phyloP scores from a whole-genome alignment of 176 grass and related monocot species.

The Triticum urartu region DNA sequence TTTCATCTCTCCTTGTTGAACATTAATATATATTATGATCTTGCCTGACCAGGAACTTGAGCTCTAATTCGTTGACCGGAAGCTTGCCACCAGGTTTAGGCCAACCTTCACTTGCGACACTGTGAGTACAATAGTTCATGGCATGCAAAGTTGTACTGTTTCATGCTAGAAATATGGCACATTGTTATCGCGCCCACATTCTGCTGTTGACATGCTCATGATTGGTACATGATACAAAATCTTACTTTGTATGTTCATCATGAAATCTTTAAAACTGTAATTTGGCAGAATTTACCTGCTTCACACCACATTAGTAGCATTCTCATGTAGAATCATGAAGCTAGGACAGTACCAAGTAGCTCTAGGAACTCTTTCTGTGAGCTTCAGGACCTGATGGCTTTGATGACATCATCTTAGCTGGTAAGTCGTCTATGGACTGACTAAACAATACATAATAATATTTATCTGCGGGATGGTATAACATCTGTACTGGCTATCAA shows the following conservation, averaged over 20 bases:
- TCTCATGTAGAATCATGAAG: neutral
- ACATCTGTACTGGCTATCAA: neutral
- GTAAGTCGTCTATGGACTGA: neutral
- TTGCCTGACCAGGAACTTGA: conserved; percentile 78
- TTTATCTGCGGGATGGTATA: neutral
- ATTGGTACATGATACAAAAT: neutral
- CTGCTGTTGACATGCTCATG: neutral
- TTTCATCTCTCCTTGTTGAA: neutral
- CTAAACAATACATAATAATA: neutral
- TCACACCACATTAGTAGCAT: neutral
- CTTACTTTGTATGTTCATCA: neutral
- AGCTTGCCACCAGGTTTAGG: conserved; percentile 77
- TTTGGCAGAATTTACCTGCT: neutral
- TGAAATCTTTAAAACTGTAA: neutral
- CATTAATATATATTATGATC: conserved; percentile 12
- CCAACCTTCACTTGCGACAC: conserved; percentile 60
- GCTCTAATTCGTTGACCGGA: conserved; percentile 92
- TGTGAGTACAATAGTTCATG: conserved; percentile 53
- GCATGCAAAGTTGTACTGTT: neutral
- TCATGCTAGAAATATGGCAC: neutral
- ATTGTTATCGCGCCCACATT: neutral
- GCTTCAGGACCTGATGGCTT: neutral
- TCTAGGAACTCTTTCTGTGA: neutral
- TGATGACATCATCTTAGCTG: neutral
- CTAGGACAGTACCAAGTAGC: neutral